These are phyloP conservation scores for Umbelopsis sp. DNA, from an alignment of 371 early-diverging fungal species.

Conservation along the genomic window DNA sequence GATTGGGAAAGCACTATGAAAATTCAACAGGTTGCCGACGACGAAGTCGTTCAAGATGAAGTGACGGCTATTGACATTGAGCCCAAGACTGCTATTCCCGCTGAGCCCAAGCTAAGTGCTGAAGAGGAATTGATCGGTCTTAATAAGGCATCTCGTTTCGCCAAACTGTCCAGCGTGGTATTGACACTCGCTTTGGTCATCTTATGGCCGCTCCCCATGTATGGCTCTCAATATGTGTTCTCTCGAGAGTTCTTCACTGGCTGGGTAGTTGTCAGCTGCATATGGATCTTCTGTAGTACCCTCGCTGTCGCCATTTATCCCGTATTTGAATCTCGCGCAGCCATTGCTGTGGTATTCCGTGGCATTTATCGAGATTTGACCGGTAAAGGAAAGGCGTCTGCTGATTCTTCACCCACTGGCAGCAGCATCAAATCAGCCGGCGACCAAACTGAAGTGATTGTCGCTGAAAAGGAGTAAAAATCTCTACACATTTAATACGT, in stretches of 20 bases:
- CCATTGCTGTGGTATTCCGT: slow-evolving; percentile 37
- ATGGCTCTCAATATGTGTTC: slow-evolving; percentile 65
- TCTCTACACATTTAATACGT: not conserved
- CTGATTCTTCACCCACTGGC: too few species aligned
- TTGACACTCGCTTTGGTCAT: slow-evolving; percentile 61
- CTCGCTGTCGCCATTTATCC: slow-evolving; percentile 64
- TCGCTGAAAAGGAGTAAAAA: slow-evolving; percentile 13
- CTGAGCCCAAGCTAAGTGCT: slow-evolving; percentile 4
- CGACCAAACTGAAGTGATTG: slow-evolving; percentile 12
- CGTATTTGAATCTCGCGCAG: slow-evolving; percentile 56
- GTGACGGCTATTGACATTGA: slow-evolving; percentile 30
- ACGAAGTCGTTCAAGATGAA: slow-evolving; percentile 25
- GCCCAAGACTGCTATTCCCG: not conserved
- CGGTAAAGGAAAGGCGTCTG: slow-evolving; percentile 27
- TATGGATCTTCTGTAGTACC: slow-evolving; percentile 64
- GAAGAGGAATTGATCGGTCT: slow-evolving; percentile 30
- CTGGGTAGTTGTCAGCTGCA: slow-evolving; percentile 66
- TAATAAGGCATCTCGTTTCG: slow-evolving; percentile 36
- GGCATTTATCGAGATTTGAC: slow-evolving; percentile 48
- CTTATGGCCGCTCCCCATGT: slow-evolving; percentile 75
- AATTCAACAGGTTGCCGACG: slow-evolving; percentile 51
- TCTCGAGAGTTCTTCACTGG: slow-evolving; percentile 65
- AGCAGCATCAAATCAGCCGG: not conserved
- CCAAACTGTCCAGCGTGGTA: slow-evolving; percentile 39
- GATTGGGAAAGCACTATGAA: slow-evolving; percentile 58